Percentiles rank a stretch among this genome's conserved stretches.
Conservation (phyloP, 768 basidiomycete species). For the Kwoniella newhampshirensis region DNA sequence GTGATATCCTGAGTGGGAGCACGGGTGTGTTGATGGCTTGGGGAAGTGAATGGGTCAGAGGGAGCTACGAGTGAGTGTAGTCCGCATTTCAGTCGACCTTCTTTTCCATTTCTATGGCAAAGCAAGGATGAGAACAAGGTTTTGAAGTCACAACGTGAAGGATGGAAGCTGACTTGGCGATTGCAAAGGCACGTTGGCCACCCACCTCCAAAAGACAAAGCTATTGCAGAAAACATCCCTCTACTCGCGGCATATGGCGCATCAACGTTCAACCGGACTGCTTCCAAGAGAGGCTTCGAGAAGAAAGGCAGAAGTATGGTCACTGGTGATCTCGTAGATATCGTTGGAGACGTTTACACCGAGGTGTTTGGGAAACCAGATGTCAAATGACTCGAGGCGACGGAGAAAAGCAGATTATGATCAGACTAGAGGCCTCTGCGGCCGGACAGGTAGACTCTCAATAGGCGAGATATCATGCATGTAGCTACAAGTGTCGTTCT, state of each 20-base stretch:
- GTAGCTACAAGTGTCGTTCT: constrained; percentile 4
- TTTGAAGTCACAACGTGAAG: too few species aligned
- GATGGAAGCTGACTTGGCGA: too few species aligned
- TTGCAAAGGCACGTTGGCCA: constrained; percentile 46
- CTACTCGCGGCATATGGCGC: constrained; percentile 81
- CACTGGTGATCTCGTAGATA: constrained; percentile 69
- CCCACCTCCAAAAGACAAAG: constrained; percentile 42
- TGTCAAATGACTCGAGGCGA: not conserved
- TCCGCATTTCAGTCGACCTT: not conserved
- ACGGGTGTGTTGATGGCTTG: constrained; percentile 90
- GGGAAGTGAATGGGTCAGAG: constrained; percentile 88
- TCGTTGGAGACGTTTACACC: constrained; percentile 66
- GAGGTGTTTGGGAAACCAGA: constrained; percentile 63
- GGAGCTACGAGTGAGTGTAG: constrained; percentile 71
- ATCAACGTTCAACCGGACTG: constrained; percentile 81
- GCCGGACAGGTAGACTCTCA: too few species aligned
- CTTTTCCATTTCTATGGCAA: not conserved
- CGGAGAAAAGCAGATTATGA: not conserved
- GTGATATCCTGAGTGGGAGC: constrained; percentile 84
- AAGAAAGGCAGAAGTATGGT: constrained; percentile 76
- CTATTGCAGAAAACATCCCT: constrained; percentile 61
- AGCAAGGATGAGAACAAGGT: not conserved
- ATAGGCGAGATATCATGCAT: constrained; percentile 5
- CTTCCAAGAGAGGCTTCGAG: constrained; percentile 72
- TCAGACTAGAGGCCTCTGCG: not conserved